A percentile compares a stretch with the other conserved stretches of the same genome.
These are phyloP conservation scores for Antrodiella citrinella DNA, from an alignment of 768 basidiomycete genomes.

Conservation along the genomic window DNA sequence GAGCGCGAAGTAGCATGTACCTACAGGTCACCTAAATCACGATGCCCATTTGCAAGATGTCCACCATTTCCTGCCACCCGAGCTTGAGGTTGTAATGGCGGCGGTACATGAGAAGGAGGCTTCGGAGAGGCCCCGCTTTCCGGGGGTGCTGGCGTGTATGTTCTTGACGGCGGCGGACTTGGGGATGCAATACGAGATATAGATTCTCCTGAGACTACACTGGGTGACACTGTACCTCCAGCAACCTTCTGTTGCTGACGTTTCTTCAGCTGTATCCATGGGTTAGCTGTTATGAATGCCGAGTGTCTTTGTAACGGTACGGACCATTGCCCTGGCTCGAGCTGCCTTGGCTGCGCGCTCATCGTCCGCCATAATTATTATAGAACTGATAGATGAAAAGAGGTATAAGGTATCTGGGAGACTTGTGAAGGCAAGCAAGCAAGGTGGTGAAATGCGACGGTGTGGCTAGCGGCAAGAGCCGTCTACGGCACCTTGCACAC, in stretches of 20 bases:
- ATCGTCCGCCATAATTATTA: constrained; percentile 40
- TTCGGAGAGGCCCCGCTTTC: constrained; percentile 13
- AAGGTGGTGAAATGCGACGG: background rate
- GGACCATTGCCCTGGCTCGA: constrained; percentile 75
- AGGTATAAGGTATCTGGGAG: background rate
- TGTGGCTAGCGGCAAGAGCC: background rate
- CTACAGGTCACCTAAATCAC: constrained; percentile 50
- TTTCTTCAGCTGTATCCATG: constrained; percentile 59
- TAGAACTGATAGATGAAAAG: background rate
- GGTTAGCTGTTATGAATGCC: background rate
- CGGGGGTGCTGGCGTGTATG: constrained; percentile 21
- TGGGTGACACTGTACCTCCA: constrained; percentile 20
- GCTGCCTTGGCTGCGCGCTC: constrained; percentile 80
- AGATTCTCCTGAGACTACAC: constrained; percentile 14
- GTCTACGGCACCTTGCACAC: background rate
- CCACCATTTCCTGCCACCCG: constrained; percentile 16
- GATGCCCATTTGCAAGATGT: constrained; percentile 30
- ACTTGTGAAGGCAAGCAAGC: background rate
- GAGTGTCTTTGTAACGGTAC: constrained; percentile 17
- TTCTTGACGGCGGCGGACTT: constrained; percentile 37
- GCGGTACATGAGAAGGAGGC: constrained; percentile 3
- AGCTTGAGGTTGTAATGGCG: constrained; percentile 14
- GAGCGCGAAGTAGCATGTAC: constrained; percentile 26
- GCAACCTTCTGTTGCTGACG: constrained; percentile 65
- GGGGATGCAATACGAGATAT: constrained; percentile 32